Base-by-base conservation (phyloP, 768 basidiomycete genomes). In the Tulasnella sp. region DNA sequence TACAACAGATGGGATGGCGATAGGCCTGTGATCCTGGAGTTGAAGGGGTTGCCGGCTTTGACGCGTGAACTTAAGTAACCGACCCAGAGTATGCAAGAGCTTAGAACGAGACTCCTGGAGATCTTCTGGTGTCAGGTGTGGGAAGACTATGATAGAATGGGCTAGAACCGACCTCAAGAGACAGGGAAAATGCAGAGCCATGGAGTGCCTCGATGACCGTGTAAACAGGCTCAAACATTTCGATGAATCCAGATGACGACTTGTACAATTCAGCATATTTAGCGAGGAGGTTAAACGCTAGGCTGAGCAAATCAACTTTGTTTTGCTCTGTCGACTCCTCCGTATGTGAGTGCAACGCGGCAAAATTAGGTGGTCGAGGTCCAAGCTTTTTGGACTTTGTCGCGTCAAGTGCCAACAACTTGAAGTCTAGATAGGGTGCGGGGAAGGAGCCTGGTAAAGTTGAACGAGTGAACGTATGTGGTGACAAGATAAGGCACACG, bases 21-120 rank as follows among this genome's bases (percentile, higher is more conserved):
- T 95, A 0, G 93, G 89, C 70, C 94, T 96, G 76, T 98, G 95
- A 2, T 86, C 78, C 74, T 99, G 96, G 21, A 98, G 78, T 2
- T 71, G 74, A 27, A 99, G 82, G 0, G 96, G 91, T 54, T 74
- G 78, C 38, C 96, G 86, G 0, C 81, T 75, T 71, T 85, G 80
- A 10, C 70, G 74, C 0, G 89, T 74, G 67, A 94, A 88, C 65
- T 82, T 85, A 47, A 95, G 74, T 49, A 91, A 71, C 4, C 85
- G 80, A 26, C 70, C 68, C 8, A 89, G 68, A 11, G 74, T 76
- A 53, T 83, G 81, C 26, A 68, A 70, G 9, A 79, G 67, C 5
- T 76, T 72, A 0, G 72, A 65, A 30, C 83, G 65, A 38, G 74
- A 74, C 1, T 71, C 71, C 87, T 89, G 61, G 21, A 27, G n/a